phyloP scores from a whole-genome alignment of 1,284 basidiomycete genomes.

The Moniliophthora roreri region DNA sequence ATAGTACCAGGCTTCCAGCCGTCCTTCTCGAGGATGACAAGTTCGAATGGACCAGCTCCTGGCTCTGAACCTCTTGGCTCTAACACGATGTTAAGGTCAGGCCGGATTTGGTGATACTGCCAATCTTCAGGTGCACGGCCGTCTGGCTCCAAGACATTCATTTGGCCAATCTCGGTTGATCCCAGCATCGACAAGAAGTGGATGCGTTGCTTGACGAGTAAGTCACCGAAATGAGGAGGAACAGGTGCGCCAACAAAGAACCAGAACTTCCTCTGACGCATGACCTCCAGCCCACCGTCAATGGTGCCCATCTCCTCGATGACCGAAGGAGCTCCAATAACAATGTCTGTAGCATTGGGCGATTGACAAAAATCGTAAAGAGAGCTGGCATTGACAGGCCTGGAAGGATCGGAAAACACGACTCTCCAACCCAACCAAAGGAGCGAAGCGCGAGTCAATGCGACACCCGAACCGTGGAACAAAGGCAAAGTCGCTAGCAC shows the following conservation, averaged over 20 bases:
- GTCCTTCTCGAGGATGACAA: not conserved
- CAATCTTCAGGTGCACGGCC: conserved; percentile 5
- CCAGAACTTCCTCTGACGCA: not conserved
- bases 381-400: not conserved
- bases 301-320: conserved; percentile 5
- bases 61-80: not conserved
- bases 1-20: conserved; percentile 1
- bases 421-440: conserved; percentile 9
- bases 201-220: not conserved
- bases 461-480: conserved; percentile 7
- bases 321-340: not conserved
- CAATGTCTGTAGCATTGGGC: not conserved
- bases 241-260: conserved; percentile 1
- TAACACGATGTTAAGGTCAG: conserved; percentile 7
- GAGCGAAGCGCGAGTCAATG: not conserved
- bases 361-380: not conserved
- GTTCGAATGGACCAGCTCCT: conserved; percentile 3
- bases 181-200: not conserved
- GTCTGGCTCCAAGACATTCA: conserved; percentile 4
- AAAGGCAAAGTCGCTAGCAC: conserved; percentile 3
- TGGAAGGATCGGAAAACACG: conserved; percentile 3
- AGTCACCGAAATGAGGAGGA: not conserved
- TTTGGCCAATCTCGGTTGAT: conserved; percentile 6
- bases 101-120: conserved; percentile 8
- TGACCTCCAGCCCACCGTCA: not conserved